Conservation (phyloP, 805 yeast genomes). For the Candida insectalens region DNA sequence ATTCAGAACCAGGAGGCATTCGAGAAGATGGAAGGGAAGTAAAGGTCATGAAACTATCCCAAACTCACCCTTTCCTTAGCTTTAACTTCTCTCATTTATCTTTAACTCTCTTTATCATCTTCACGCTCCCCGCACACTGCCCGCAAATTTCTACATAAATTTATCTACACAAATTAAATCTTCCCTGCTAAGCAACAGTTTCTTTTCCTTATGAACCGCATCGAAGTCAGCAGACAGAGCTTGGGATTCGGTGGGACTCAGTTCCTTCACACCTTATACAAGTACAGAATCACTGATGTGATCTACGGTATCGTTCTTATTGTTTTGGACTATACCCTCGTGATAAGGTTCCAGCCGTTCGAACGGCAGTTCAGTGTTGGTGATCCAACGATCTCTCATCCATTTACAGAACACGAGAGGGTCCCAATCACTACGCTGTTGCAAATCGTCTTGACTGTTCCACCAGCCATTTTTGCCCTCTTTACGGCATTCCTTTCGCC, state of each 20-base stretch:
- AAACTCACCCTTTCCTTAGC: too few species aligned
- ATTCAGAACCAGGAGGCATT: conserved; percentile 39
- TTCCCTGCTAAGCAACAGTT: too few species aligned
- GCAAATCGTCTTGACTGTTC: conserved; percentile 42
- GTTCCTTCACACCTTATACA: conserved; percentile 8
- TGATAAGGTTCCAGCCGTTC: conserved; percentile 43
- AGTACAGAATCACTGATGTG: conserved; percentile 21
- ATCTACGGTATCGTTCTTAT: conserved; percentile 12
- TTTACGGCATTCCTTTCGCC: conserved; percentile 35
- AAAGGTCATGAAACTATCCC: neutral
- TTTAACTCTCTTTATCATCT: too few species aligned
- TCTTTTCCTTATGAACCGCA: neutral
- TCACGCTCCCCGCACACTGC: too few species aligned
- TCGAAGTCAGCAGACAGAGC: conserved; percentile 15
- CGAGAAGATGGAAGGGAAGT: conserved; percentile 29
- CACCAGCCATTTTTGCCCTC: conserved; percentile 31
- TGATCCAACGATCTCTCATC: conserved; percentile 74
- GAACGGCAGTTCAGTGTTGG: conserved; percentile 69
- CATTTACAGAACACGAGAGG: conserved; percentile 65
- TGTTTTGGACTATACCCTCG: conserved; percentile 14
- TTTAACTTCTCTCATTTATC: too few species aligned
- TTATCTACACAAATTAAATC: too few species aligned
- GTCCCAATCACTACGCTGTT: conserved; percentile 51
- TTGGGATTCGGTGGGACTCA: conserved; percentile 17
- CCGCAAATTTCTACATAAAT: conserved; percentile 8